These are phyloP conservation scores for Viridothelium virens DNA, from an alignment of 495 filamentous ascomycete species.

Conservation along the genomic window DNA sequence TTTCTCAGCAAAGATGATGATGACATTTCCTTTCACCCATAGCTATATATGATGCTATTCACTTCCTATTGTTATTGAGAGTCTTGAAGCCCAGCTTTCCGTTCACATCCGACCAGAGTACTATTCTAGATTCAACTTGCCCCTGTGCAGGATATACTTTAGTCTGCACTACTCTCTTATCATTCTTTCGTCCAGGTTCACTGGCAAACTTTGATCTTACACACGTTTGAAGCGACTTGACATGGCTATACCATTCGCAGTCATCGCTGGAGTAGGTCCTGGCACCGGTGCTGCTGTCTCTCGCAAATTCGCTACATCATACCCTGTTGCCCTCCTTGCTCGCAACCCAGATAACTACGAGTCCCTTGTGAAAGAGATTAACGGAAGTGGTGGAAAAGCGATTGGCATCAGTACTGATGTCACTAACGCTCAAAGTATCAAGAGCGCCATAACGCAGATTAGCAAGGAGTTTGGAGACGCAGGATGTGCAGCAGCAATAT, in stretches of 20 bases:
- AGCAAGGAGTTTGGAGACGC: slow-evolving; percentile 45
- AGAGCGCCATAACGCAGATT: slow-evolving; percentile 60
- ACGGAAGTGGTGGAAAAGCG: slow-evolving; percentile 58
- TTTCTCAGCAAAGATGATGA: slow-evolving; percentile 9
- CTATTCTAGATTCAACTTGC: no score
- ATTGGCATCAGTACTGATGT: slow-evolving; percentile 71
- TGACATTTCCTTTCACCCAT: background rate
- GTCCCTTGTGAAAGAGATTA: slow-evolving; percentile 66
- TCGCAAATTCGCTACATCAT: slow-evolving; percentile 57
- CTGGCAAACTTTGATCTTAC: background rate
- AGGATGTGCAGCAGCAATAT: slow-evolving; percentile 56
- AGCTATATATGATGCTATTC: background rate
- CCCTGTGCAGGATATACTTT: no score
- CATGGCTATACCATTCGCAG: slow-evolving; percentile 48
- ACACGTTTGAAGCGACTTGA: background rate
- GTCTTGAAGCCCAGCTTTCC: no score
- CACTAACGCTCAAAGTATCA: slow-evolving; percentile 53
- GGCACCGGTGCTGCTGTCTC: slow-evolving; percentile 62
- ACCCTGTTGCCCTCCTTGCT: slow-evolving; percentile 69
- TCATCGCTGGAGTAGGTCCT: slow-evolving; percentile 67
- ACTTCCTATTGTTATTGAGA: background rate
- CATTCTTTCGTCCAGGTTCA: background rate
- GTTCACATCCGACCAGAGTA: no score
- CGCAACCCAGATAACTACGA: slow-evolving; percentile 61
- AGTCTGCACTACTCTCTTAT: background rate